These are phyloP conservation scores for Handroanthus guayacan DNA, from an alignment of 257 asterid species.

Conservation along the genomic window DNA sequence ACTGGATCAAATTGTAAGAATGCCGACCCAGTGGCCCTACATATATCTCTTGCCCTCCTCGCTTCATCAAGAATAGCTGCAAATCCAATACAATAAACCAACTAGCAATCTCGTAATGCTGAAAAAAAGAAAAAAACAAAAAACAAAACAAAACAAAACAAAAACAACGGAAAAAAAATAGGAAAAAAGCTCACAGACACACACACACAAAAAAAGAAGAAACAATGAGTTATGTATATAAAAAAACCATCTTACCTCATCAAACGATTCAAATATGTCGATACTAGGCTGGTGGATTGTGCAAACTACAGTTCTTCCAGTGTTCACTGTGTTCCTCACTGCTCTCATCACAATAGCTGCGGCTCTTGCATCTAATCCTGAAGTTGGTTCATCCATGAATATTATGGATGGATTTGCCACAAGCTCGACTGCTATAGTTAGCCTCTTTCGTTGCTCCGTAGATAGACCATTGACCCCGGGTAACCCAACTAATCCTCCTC, in stretches of 20 bases:
- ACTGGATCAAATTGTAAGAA: constrained; percentile 57
- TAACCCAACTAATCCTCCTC: constrained; percentile 59
- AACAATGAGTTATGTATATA: neutral
- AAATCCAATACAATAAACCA: neutral
- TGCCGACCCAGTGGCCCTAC: constrained; percentile 73
- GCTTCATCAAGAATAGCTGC: constrained; percentile 65
- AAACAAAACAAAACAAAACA: no score
- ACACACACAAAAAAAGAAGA: no score
- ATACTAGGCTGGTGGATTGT: constrained; percentile 78
- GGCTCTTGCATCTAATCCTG: constrained; percentile 73
- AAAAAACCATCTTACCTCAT: constrained; percentile 48
- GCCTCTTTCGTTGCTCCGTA: constrained; percentile 75
- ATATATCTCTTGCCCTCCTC: constrained; percentile 76
- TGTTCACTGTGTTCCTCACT: constrained; percentile 65
- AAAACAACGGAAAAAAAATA: no score
- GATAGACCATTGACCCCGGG: constrained; percentile 73
- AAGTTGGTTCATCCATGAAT: constrained; percentile 79
- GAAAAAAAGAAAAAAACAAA: no score
- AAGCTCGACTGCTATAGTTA: constrained; percentile 73
- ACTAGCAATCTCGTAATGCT: neutral
- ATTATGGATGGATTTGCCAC: constrained; percentile 74
- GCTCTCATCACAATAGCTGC: constrained; percentile 80
- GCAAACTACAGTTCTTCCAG: constrained; percentile 75
- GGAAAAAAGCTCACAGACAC: no score
- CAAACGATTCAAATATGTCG: constrained; percentile 71